Base-by-base conservation (phyloP, 768 basidiomycete species). In the Leccinum disarticulatum region DNA sequence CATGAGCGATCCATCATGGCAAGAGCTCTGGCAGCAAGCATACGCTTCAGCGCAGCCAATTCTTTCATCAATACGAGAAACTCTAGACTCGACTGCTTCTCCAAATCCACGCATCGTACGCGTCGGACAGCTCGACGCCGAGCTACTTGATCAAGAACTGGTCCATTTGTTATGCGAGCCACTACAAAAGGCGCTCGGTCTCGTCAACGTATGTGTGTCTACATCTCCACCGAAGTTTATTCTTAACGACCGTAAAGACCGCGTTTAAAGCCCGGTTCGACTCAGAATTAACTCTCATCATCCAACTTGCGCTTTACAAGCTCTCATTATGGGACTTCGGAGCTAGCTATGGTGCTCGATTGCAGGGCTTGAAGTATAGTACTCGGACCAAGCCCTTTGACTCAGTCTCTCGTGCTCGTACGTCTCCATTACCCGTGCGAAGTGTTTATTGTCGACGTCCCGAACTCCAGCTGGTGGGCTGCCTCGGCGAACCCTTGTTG, bases 121-220 rank as follows among this genome's bases (percentile, higher is more conserved):
- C 48, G 93, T 98, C 52, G 90, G 91, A 8, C 92, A 96, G 73
- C 84, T 98, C 55, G 96, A 98, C 72, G 86, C 95, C 3, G 89
- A 93, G 66, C 80, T 95, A 25, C 81, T 98, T 52, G 96, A 98
- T 76, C 84, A 87, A 64, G 94, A 97, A 62, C 83, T 98, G 17
- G 84, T 90, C 33, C 82, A 86, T 30, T 76, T 97, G 60, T 80
- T 98, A 33, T 86, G 85, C 67, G 91, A 91, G 56, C 95, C 94
- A n/a, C 73, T 98, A 52, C 77, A 79, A 62, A 88, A 83, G 60
- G 86, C 94, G 1, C 73, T 96, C 22, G 79, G 82, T 27, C 75
- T 86, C 14, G 76, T 92, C 53, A 83, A 83, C 64, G 93, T 93
- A 74, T 62, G 86, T 65, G 73, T 43, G n/a, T 43, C 41, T 14